A percentile compares a stretch with the other conserved stretches of the same genome.
These are phyloP conservation scores for Rhodomyrtus psidioides DNA, from an alignment of 441 rosid species.

Conservation along the genomic window DNA sequence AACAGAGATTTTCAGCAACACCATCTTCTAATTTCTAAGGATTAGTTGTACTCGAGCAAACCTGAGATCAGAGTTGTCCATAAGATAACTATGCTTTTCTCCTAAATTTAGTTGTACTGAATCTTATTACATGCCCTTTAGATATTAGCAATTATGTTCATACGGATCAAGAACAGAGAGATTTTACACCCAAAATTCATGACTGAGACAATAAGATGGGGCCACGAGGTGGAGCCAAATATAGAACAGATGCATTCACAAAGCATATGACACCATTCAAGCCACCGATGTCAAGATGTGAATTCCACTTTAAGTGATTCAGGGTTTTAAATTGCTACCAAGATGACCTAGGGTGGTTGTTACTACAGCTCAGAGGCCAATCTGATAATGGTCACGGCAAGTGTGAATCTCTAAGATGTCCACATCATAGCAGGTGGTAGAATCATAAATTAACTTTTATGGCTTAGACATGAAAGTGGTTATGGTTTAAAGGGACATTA, in stretches of 20 bases:
- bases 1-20: not conserved
- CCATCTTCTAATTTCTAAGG: not conserved
- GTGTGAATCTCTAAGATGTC: not conserved
- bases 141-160: not conserved
- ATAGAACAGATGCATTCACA: not conserved
- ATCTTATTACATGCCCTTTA: not conserved
- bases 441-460: not conserved
- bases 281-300: not conserved
- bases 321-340: not conserved
- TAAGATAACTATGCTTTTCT: not conserved
- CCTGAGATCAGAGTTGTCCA: not conserved
- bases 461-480: not conserved
- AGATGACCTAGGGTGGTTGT: not conserved
- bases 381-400: not conserved
- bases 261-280: not conserved
- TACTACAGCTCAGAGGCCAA: not conserved
- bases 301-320: not conserved
- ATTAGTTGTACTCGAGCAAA: not conserved
- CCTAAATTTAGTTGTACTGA: not conserved
- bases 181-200: not conserved
- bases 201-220: not conserved
- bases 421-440: not conserved
- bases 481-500: not conserved
- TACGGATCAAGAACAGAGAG: not conserved
- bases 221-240: not conserved